phyloP scores from a whole-genome alignment of 2,329 filamentous ascomycete species.

The Verticillium albo-atrum region DNA sequence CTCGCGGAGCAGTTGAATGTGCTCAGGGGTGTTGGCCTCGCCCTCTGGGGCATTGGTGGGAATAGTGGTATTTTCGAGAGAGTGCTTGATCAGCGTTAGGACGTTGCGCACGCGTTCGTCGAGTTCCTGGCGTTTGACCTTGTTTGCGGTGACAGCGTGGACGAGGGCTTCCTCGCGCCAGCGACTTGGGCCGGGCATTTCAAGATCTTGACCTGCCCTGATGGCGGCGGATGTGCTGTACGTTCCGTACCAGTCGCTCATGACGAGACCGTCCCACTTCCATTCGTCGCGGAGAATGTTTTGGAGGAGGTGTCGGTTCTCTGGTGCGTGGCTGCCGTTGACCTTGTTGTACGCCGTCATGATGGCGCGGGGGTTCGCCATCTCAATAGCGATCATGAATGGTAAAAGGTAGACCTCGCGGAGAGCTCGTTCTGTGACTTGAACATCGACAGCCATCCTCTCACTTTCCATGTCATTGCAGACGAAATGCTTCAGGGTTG shows the following conservation, averaged over 20 bases:
- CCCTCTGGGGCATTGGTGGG: background rate
- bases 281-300: slow-evolving; percentile 6
- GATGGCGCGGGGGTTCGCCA: slow-evolving; percentile 48
- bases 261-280: slow-evolving; percentile 9
- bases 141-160: background rate
- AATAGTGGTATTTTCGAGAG: background rate
- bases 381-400: slow-evolving; percentile 56
- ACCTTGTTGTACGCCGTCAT: slow-evolving; percentile 57
- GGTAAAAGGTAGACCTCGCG: slow-evolving; percentile 62
- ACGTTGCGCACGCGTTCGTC: slow-evolving; percentile 19
- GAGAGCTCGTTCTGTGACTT: slow-evolving; percentile 48
- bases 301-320: slow-evolving; percentile 2
- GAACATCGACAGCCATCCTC: slow-evolving; percentile 39
- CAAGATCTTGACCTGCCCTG: slow-evolving; percentile 25
- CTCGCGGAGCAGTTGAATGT: slow-evolving; percentile 1
- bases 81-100: slow-evolving; percentile 21
- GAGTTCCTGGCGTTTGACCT: slow-evolving; percentile 1
- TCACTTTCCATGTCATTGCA: slow-evolving; percentile 46
- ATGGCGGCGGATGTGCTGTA: slow-evolving; percentile 17
- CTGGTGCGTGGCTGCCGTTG: slow-evolving; percentile 29
- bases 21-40: background rate
- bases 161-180: background rate
- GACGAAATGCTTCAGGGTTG: slow-evolving; percentile 29
- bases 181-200: slow-evolving; percentile 27
- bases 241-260: slow-evolving; percentile 10